These are phyloP conservation scores for Lipomyces kockii DNA, from an alignment of 805 yeast species.

Conservation along the genomic window DNA sequence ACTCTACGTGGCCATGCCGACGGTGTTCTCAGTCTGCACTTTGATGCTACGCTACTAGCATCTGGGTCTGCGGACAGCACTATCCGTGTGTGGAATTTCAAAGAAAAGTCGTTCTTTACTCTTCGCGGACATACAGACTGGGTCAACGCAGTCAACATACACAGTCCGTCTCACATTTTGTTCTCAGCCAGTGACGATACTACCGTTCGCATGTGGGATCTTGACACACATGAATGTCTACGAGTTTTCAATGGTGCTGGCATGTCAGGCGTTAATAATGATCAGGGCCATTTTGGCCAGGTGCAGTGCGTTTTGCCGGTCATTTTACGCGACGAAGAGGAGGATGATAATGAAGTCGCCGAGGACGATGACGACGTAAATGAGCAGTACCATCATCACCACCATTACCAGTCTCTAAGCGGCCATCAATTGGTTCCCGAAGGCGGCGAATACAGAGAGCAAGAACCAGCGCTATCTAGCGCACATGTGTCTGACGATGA, in stretches of 20 bases:
- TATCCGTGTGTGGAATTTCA: conserved; percentile 96
- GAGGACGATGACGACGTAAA: conserved; percentile 21
- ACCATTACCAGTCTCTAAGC: conserved; percentile 9
- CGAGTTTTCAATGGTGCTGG: conserved; percentile 64
- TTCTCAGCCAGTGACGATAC: conserved; percentile 91
- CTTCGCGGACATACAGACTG: conserved; percentile 91
- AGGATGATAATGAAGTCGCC: conserved; percentile 39
- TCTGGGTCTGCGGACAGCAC: conserved; percentile 93
- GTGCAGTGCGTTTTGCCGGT: conserved; percentile 91
- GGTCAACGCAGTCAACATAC: conserved; percentile 89
- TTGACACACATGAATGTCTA: conserved; percentile 76
- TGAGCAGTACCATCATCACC: conserved; percentile 26
- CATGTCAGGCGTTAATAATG: conserved; percentile 8
- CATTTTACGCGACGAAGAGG: conserved; percentile 61
- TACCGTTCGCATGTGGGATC: conserved; percentile 94
- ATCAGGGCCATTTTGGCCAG: conserved; percentile 84
- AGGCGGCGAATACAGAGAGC: conserved; percentile 30
- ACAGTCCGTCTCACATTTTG: conserved; percentile 73
- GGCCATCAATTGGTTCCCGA: conserved; percentile 22
- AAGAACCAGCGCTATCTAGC: conserved; percentile 23
- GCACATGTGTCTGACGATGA: conserved; percentile 22
- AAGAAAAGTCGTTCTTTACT: conserved; percentile 87
- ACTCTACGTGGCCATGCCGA: conserved; percentile 93
- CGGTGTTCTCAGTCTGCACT: conserved; percentile 83
- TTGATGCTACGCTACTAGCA: conserved; percentile 78